Conservation (phyloP, 2,329 filamentous ascomycete species). For the Furcasterigmium sp. region DNA sequence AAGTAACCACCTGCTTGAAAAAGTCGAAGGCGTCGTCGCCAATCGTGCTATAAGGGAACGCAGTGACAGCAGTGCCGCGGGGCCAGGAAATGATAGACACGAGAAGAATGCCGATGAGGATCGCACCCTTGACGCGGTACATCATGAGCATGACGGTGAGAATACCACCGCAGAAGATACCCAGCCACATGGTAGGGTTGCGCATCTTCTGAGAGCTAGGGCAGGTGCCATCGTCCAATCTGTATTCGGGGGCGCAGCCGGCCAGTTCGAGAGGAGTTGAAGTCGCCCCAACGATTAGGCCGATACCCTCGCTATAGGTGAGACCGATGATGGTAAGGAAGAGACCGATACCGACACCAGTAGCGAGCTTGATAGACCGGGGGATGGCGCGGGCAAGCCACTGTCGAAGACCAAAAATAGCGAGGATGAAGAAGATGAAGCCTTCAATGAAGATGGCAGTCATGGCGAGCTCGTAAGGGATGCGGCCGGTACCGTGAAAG, state of each 20-base stretch:
- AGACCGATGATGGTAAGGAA: slow-evolving; percentile 73
- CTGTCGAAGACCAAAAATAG: slow-evolving; percentile 75
- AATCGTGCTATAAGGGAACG: slow-evolving; percentile 67
- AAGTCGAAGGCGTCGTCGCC: slow-evolving; percentile 74
- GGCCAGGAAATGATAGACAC: slow-evolving; percentile 90
- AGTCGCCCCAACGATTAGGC: slow-evolving; percentile 64
- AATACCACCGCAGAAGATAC: slow-evolving; percentile 80
- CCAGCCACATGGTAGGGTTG: slow-evolving; percentile 79
- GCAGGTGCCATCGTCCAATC: slow-evolving; percentile 49
- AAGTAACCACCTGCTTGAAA: slow-evolving; percentile 82
- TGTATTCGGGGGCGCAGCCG: slow-evolving; percentile 53
- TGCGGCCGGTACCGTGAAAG: slow-evolving; percentile 64
- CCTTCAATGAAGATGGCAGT: slow-evolving; percentile 88
- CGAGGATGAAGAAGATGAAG: slow-evolving; percentile 76
- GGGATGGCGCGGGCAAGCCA: slow-evolving; percentile 84
- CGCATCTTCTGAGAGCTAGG: slow-evolving; percentile 67
- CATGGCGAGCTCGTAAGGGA: slow-evolving; percentile 71
- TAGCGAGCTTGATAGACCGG: slow-evolving; percentile 79
- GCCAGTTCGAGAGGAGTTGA: slow-evolving; percentile 69
- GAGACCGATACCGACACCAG: slow-evolving; percentile 78
- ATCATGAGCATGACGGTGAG: slow-evolving; percentile 76
- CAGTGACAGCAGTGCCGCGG: slow-evolving; percentile 67
- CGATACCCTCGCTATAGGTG: slow-evolving; percentile 79
- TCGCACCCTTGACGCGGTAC: slow-evolving; percentile 81
- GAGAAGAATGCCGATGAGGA: slow-evolving; percentile 76